Conservation (phyloP, 495 filamentous ascomycete genomes). For the Paragyromitra xinjiangensis region DNA sequence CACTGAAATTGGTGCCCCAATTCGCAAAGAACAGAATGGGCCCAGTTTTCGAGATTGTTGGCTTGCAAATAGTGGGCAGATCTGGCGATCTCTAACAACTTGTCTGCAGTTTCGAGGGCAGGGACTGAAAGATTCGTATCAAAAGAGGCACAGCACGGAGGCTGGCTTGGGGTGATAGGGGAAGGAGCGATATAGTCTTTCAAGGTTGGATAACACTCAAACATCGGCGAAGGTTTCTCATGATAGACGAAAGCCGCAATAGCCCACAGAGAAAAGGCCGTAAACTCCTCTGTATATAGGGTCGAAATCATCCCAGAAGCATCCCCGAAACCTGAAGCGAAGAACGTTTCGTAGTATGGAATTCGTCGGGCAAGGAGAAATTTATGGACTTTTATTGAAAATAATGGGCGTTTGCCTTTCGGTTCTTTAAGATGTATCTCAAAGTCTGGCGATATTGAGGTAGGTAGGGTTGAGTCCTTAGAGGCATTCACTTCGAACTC, state of each 20-base stretch:
- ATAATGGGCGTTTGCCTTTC: not conserved
- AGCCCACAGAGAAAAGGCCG: slow-evolving; percentile 38
- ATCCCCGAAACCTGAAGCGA: slow-evolving; percentile 44
- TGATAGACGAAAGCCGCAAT: slow-evolving; percentile 37
- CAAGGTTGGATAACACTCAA: slow-evolving; percentile 26
- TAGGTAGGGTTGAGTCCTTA: slow-evolving; percentile 10
- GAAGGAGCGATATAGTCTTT: slow-evolving; percentile 27
- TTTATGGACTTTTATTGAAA: slow-evolving; percentile 43
- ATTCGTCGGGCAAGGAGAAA: slow-evolving; percentile 42
- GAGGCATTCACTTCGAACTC: slow-evolving; percentile 9
- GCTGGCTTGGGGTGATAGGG: not conserved
- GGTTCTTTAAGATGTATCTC: slow-evolving; percentile 44
- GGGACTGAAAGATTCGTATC: slow-evolving; percentile 22
- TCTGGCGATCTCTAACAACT: slow-evolving; percentile 42
- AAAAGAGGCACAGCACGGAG: slow-evolving; percentile 31
- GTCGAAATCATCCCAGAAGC: slow-evolving; percentile 38
- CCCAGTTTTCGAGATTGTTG: slow-evolving; percentile 42
- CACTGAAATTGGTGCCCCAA: slow-evolving; percentile 43
- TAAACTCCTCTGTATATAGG: slow-evolving; percentile 50
- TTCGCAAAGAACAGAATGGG: slow-evolving; percentile 33
- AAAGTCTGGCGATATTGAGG: slow-evolving; percentile 42
- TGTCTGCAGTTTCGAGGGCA: slow-evolving; percentile 30
- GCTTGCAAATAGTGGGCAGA: slow-evolving; percentile 47
- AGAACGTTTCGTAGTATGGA: slow-evolving; percentile 44
- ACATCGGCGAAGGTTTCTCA: slow-evolving; percentile 6